A percentile compares a stretch with the other conserved stretches of the same genome.
Evolutionary conservation across 768 basidiomycete genomes (phyloP).

Genomic region (Lentinula lateritia): DNA sequence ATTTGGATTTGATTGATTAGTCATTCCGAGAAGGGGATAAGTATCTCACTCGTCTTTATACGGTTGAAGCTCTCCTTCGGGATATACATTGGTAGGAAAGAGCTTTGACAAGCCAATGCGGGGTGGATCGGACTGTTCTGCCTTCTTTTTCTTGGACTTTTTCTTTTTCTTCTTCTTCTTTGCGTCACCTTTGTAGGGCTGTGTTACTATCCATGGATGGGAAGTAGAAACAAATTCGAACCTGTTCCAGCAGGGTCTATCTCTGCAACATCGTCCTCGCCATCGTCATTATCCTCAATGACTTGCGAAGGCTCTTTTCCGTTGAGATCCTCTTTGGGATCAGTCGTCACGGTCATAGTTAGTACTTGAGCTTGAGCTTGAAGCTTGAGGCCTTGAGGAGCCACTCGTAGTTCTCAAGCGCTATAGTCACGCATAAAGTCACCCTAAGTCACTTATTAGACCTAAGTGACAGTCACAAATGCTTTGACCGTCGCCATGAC

Average conservation of each 20-base stretch:
- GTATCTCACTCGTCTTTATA: slow-evolving; percentile 79
- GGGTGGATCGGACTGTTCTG: slow-evolving; percentile 87
- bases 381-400: too few relatives aligned
- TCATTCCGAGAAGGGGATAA: background rate
- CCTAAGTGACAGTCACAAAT: background rate
- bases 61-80: slow-evolving; percentile 86
- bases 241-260: background rate
- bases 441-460: background rate
- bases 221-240: background rate
- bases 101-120: slow-evolving; percentile 84
- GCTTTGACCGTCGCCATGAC: slow-evolving; percentile 7
- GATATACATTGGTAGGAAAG: slow-evolving; percentile 81
- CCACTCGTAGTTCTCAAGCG: too few relatives aligned
- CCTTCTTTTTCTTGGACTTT: slow-evolving; percentile 82
- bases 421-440: background rate
- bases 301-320: slow-evolving; percentile 1
- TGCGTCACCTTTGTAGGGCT: slow-evolving; percentile 34
- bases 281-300: slow-evolving; percentile 13
- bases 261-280: slow-evolving; percentile 11
- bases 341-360: slow-evolving; percentile 9
- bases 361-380: background rate
- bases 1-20: slow-evolving; percentile 1
- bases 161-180: slow-evolving; percentile 94
- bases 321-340: slow-evolving; percentile 4
- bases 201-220: background rate